Percentiles rank a stretch among this genome's conserved stretches.
Evolutionary conservation across 1,284 basidiomycete genomes (phyloP).

Genomic region (Rhodotorula sp.): DNA sequence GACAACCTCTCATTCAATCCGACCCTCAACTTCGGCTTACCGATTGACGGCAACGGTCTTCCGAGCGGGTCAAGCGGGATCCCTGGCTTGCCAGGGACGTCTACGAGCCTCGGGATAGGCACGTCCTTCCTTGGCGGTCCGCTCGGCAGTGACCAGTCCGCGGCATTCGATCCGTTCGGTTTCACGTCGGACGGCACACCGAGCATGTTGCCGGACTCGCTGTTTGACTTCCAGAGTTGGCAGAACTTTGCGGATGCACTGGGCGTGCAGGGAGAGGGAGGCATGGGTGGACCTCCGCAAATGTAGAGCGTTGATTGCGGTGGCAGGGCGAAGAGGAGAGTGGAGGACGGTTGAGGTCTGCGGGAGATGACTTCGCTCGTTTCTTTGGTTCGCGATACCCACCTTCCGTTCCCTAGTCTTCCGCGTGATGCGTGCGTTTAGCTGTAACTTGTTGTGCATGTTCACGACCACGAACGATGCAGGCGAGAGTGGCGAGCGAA

Average conservation of each 20-base stretch:
- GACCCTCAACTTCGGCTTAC: slow-evolving; percentile 17
- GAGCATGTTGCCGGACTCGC: slow-evolving; percentile 18
- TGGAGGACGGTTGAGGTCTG: no score
- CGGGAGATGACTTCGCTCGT: no score
- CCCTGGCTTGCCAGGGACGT: background rate
- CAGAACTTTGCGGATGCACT: slow-evolving; percentile 17
- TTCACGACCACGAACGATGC: no score
- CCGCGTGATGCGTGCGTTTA: no score
- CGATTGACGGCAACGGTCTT: background rate
- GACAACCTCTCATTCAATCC: slow-evolving; percentile 38
- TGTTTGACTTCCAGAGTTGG: slow-evolving; percentile 20
- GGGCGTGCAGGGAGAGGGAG: background rate
- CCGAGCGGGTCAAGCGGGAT: background rate
- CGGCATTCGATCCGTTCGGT: slow-evolving; percentile 32
- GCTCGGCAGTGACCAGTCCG: slow-evolving; percentile 1
- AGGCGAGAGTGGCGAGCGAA: no score
- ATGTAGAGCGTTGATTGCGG: no score
- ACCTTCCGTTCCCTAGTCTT: no score
- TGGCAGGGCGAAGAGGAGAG: no score
- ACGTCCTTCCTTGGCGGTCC: slow-evolving; percentile 4
- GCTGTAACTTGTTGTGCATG: no score
- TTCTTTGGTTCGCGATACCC: no score
- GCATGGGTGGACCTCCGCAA: no score
- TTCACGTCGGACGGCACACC: slow-evolving; percentile 27
- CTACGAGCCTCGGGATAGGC: background rate